Evolutionary conservation across 1,284 basidiomycete species (phyloP).

Genomic region (Apiotrichum mycotoxinovorans): DNA sequence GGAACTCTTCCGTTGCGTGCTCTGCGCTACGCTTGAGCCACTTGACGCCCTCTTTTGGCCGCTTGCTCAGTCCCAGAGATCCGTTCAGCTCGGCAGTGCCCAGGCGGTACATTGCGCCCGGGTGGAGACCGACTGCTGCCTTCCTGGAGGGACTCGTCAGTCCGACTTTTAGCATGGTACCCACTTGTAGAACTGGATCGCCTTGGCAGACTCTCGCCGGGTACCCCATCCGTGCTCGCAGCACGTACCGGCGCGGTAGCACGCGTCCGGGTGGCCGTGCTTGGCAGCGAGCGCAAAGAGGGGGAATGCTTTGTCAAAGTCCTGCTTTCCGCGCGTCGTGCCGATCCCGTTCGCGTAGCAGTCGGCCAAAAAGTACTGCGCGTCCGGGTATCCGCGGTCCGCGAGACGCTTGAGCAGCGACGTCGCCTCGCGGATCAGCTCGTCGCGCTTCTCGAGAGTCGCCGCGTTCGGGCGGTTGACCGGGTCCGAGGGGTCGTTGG

Average conservation of each 20-base stretch:
- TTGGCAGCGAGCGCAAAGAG: constrained; percentile 95
- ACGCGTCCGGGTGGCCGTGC: constrained; percentile 95
- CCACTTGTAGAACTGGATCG: constrained; percentile 77
- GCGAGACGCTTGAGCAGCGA: constrained; percentile 82
- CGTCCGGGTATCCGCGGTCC: constrained; percentile 86
- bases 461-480: constrained; percentile 58
- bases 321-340: constrained; percentile 79
- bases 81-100: constrained; percentile 96
- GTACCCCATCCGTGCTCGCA: constrained; percentile 99
- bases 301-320: constrained; percentile 95
- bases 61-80: constrained; percentile 78
- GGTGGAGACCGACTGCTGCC: constrained; percentile 84
- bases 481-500: constrained; percentile 21
- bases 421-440: constrained; percentile 80
- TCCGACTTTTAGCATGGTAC: constrained; percentile 18
- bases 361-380: constrained; percentile 96
- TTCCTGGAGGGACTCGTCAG: too few relatives aligned
- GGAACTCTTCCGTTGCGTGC: constrained; percentile 89
- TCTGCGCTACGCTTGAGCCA: constrained; percentile 97
- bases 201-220: constrained; percentile 84
- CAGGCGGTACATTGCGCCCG: constrained; percentile 93
- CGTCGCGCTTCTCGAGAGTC: constrained; percentile 81
- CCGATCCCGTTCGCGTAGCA: constrained; percentile 97
- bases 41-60: constrained; percentile 93
- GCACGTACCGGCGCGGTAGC: constrained; percentile 93